A percentile compares a stretch with the other conserved stretches of the same genome.
phyloP scores from a whole-genome alignment of 306 rosid species.

The Cicer judaicum region DNA sequence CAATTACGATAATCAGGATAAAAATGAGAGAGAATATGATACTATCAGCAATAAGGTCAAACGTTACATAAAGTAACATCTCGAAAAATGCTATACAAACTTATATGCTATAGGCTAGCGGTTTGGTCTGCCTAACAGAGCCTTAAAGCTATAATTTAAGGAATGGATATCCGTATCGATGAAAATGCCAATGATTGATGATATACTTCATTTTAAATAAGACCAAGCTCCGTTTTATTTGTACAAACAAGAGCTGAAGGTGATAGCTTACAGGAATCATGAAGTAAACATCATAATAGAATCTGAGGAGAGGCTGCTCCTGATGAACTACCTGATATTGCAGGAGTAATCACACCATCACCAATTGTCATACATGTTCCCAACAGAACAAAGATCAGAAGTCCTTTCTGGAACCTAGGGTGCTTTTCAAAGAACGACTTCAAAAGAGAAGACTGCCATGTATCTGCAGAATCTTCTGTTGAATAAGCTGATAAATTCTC shows the following conservation, averaged over 20 bases:
- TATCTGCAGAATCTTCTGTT: constrained; percentile 44
- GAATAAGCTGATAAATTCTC: constrained; percentile 48
- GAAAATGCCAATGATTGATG: constrained; percentile 30
- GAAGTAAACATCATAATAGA: constrained; percentile 48
- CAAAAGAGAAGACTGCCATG: constrained; percentile 43
- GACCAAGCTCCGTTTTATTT: constrained; percentile 10
- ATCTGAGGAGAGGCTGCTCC: constrained; percentile 38
- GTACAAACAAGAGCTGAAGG: constrained; percentile 33
- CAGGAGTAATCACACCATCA: constrained; percentile 83
- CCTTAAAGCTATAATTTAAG: not conserved
- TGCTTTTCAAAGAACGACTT: constrained; percentile 62
- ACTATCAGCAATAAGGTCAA: too few species aligned
- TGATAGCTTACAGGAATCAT: constrained; percentile 46
- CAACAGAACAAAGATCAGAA: constrained; percentile 69
- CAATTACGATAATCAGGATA: too few species aligned
- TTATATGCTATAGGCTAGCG: too few species aligned
- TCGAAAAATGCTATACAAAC: too few species aligned
- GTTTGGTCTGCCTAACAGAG: too few species aligned
- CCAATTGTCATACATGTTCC: constrained; percentile 84
- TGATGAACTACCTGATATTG: constrained; percentile 76
- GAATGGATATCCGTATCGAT: not conserved
- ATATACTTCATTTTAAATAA: constrained; percentile 5
- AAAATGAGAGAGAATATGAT: too few species aligned
- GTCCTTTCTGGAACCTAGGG: constrained; percentile 55
- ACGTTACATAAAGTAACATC: too few species aligned